These are phyloP conservation scores for Misopates orontium DNA, from an alignment of 257 asterid species.

Conservation along the genomic window DNA sequence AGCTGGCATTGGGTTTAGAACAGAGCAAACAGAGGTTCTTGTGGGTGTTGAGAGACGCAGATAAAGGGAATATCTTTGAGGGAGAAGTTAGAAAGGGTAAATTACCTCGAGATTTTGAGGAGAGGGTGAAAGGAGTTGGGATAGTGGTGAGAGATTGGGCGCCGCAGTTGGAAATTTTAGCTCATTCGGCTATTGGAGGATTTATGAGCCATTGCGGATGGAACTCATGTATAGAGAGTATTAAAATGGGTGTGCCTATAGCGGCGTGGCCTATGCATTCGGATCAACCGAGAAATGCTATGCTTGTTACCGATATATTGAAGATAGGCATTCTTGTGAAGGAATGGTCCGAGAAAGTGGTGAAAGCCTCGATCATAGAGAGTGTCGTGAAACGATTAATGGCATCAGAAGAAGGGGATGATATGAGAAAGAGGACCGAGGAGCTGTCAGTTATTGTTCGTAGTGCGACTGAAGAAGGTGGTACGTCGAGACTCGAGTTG, in stretches of 20 bases:
- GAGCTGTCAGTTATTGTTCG: conserved; percentile 26
- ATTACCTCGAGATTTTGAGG: conserved; percentile 40
- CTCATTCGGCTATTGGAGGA: conserved; percentile 43
- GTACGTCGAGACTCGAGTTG: conserved; percentile 35
- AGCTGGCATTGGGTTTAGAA: conserved; percentile 49
- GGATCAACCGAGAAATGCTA: conserved; percentile 54
- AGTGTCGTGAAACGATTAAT: conserved; percentile 45
- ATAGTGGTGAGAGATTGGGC: conserved; percentile 53
- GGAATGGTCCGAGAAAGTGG: conserved; percentile 35
- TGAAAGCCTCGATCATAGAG: conserved; percentile 36
- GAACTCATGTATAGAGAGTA: conserved; percentile 50
- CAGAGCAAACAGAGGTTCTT: conserved; percentile 44
- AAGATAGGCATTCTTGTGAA: conserved; percentile 42
- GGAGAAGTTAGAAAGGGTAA: conserved; percentile 34
- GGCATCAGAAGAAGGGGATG: conserved; percentile 49
- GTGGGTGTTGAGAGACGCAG: conserved; percentile 64
- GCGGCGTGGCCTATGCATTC: conserved; percentile 72
- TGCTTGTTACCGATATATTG: conserved; percentile 38
- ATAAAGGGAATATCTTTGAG: conserved; percentile 43
- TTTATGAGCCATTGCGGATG: conserved; percentile 57
- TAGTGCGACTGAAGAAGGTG: conserved; percentile 39
- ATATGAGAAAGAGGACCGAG: conserved; percentile 41
- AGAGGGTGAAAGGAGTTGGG: conserved; percentile 34
- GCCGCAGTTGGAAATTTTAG: conserved; percentile 53
- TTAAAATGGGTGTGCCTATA: conserved; percentile 49